Percentiles rank a stretch among this genome's conserved stretches.
These are phyloP conservation scores for Acacia crassicarpa DNA, from an alignment of 306 rosid species.

Conservation along the genomic window DNA sequence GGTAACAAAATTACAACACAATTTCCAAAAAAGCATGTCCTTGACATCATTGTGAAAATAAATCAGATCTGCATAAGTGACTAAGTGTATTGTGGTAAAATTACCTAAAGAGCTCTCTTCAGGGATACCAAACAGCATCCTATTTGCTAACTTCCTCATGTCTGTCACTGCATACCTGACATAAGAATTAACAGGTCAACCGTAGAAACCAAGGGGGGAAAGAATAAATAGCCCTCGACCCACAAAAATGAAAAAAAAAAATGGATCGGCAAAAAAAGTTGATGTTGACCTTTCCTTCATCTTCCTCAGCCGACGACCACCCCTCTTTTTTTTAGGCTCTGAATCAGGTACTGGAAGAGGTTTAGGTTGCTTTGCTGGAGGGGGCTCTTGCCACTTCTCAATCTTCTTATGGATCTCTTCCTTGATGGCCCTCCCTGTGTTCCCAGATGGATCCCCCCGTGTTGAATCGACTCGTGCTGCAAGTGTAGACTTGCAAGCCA, in stretches of 20 bases:
- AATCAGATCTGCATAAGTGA: constrained; percentile 15
- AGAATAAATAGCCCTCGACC: background rate
- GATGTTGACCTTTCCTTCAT: constrained; percentile 75
- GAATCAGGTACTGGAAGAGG: constrained; percentile 99
- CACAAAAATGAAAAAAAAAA: background rate
- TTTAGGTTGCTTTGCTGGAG: constrained; percentile 94
- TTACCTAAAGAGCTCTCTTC: constrained; percentile 97
- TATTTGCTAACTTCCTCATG: constrained; percentile 93
- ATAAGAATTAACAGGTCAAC: constrained; percentile 25
- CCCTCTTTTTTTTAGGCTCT: constrained; percentile 98
- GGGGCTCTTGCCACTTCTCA: constrained; percentile 99
- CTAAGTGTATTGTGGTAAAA: constrained; percentile 17
- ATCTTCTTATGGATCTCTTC: constrained; percentile 83
- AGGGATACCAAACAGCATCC: constrained; percentile 94
- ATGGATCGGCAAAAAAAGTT: background rate
- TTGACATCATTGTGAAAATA: background rate
- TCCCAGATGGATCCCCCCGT: constrained; percentile 91
- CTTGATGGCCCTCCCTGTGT: constrained; percentile 60
- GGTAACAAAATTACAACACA: background rate
- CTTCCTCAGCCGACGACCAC: constrained; percentile 88
- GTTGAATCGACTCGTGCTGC: constrained; percentile 93
- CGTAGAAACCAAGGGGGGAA: background rate
- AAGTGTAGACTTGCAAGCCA: constrained; percentile 89
- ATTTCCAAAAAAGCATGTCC: background rate
- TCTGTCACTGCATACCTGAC: constrained; percentile 85